Conservation (phyloP, 805 yeast species). For the Barnettozyma botsteinii region DNA sequence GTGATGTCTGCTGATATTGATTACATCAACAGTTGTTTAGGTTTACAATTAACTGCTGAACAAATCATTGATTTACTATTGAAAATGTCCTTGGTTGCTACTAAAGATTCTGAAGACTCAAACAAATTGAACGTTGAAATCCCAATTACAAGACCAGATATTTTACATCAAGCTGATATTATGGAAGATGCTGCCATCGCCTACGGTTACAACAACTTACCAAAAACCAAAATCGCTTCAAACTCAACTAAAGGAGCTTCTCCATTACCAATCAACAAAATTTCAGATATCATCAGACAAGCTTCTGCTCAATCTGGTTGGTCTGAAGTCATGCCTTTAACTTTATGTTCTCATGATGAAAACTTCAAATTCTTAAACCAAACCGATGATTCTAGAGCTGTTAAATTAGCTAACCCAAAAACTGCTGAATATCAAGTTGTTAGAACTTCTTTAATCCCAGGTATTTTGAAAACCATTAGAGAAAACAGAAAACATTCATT, state of each 20-base stretch:
- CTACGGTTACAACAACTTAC: constrained; percentile 87
- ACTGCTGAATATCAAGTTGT: constrained; percentile 96
- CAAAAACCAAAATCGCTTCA: constrained; percentile 70
- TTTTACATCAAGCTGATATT: constrained; percentile 94
- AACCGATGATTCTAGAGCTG: constrained; percentile 74
- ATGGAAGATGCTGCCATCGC: constrained; percentile 98
- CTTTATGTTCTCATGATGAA: constrained; percentile 94
- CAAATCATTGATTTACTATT: constrained; percentile 63
- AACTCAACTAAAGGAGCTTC: constrained; percentile 74
- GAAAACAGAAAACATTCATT: constrained; percentile 94
- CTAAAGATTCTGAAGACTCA: constrained; percentile 39
- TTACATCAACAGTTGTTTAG: constrained; percentile 90
- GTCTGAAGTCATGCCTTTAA: constrained; percentile 92
- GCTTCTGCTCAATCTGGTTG: constrained; percentile 95
- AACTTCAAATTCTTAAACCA: constrained; percentile 82
- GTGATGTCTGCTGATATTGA: constrained; percentile 64
- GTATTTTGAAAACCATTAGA: constrained; percentile 87
- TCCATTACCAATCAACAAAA: constrained; percentile 86
- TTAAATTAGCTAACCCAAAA: constrained; percentile 91
- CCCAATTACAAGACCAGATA: constrained; percentile 94
- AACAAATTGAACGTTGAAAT: constrained; percentile 45
- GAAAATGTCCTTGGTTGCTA: constrained; percentile 77
- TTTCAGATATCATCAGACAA: constrained; percentile 81
- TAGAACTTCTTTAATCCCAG: constrained; percentile 91
- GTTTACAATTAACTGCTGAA: constrained; percentile 63